Percentiles rank a stretch among this genome's conserved stretches.
These are phyloP conservation scores for Groenewaldozyma salmanticensis DNA, from an alignment of 805 yeast genomes.

Conservation along the genomic window DNA sequence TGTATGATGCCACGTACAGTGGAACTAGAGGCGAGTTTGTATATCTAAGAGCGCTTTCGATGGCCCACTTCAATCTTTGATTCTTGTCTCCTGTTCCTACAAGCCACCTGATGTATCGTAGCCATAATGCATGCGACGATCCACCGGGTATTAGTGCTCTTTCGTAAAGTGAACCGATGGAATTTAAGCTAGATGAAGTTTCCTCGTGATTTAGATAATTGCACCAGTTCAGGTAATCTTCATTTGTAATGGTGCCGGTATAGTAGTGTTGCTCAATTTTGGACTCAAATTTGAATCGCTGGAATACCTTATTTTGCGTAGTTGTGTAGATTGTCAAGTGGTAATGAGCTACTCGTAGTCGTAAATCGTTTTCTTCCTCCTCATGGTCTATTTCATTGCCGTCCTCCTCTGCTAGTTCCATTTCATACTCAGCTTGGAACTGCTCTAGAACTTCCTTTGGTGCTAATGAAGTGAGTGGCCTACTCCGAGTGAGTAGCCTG, in stretches of 20 bases:
- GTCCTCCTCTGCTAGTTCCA: constrained; percentile 17
- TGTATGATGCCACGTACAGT: constrained; percentile 25
- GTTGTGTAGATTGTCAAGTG: constrained; percentile 34
- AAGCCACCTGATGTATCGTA: constrained; percentile 50
- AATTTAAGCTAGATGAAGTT: constrained; percentile 15
- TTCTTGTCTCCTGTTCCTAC: constrained; percentile 24
- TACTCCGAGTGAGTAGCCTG: constrained; percentile 24
- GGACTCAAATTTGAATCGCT: constrained; percentile 67
- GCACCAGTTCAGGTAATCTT: constrained; percentile 47
- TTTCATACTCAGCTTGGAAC: constrained; percentile 20
- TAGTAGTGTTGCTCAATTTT: constrained; percentile 48
- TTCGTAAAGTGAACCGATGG: constrained; percentile 48
- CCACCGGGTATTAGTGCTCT: constrained; percentile 53
- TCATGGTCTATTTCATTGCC: constrained; percentile 20
- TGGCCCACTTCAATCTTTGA: background rate
- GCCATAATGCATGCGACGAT: constrained; percentile 53
- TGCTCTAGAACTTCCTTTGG: constrained; percentile 23
- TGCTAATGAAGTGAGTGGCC: constrained; percentile 26
- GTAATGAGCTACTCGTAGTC: constrained; percentile 35
- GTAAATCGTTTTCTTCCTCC: constrained; percentile 30
- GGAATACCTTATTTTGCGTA: constrained; percentile 45
- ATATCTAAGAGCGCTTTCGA: background rate
- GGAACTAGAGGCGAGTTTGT: background rate
- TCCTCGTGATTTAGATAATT: constrained; percentile 51
- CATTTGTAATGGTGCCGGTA: constrained; percentile 38